Percentiles rank a stretch among this genome's conserved stretches.
Evolutionary conservation across 1,284 basidiomycete species (phyloP).

Genomic region (Schizophyllum amplum): DNA sequence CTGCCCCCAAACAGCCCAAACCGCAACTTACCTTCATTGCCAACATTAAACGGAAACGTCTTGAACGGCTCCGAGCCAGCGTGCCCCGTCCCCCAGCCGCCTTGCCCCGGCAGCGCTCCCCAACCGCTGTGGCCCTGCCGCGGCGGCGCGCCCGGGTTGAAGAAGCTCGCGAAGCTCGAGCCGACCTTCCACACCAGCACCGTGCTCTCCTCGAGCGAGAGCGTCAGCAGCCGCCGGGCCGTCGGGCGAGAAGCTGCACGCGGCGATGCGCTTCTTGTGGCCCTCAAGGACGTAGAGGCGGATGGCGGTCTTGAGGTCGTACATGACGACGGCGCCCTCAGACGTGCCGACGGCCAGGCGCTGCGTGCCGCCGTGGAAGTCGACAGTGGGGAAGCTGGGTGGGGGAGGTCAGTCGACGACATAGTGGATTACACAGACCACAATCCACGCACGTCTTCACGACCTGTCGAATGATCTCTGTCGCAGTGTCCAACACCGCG

Average conservation of each 20-base stretch:
- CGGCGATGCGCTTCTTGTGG: conserved; percentile 72
- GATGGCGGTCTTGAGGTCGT: conserved; percentile 94
- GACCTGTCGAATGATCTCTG: conserved; percentile 86
- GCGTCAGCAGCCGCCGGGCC: conserved; percentile 83
- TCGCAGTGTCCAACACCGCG: conserved; percentile 84
- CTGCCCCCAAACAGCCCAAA: background rate
- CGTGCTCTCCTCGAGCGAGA: conserved; percentile 77
- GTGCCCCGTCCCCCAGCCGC: too few relatives aligned
- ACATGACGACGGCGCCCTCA: conserved; percentile 92
- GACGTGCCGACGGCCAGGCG: conserved; percentile 89
- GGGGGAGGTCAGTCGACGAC: background rate
- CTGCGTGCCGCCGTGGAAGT: conserved; percentile 83
- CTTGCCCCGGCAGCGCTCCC: too few relatives aligned
- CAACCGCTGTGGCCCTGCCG: too few relatives aligned
- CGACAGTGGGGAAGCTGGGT: conserved; percentile 81
- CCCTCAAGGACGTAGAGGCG: conserved; percentile 92
- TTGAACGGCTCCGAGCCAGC: conserved; percentile 80
- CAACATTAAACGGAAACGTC: conserved; percentile 69
- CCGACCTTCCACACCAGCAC: conserved; percentile 91
- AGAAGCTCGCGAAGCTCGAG: conserved; percentile 78
- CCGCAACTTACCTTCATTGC: conserved; percentile 43
- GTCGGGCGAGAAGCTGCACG: conserved; percentile 88
- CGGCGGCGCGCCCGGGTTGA: conserved; percentile 86
- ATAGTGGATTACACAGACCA: background rate
- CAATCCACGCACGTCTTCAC: conserved; percentile 72